Percentiles rank a stretch among this genome's conserved stretches.
phyloP scores from a whole-genome alignment of 2,329 filamentous ascomycete species.

The Hypoxylon sp. region DNA sequence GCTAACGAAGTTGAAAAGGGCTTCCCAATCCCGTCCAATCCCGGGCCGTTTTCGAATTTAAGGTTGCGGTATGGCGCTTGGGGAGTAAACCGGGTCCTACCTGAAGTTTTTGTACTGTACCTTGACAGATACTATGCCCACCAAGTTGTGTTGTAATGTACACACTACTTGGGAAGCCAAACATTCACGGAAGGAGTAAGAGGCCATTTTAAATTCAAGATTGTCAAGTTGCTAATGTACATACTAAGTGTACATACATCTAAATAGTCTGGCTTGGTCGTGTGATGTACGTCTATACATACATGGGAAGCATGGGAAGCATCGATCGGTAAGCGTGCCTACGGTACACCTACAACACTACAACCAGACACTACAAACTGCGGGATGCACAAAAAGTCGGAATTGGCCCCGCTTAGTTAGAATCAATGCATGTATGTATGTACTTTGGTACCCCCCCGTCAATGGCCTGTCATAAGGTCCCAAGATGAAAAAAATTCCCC shows the following conservation, averaged over 20 bases:
- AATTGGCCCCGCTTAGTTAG: slow-evolving; percentile 23
- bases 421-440: slow-evolving; percentile 4
- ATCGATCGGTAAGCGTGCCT: not conserved
- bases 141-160: too few species aligned
- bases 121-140: not conserved
- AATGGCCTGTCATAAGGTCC: slow-evolving; percentile 7
- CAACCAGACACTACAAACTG: not conserved
- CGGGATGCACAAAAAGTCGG: slow-evolving; percentile 33
- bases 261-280: not conserved
- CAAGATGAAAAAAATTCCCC: slow-evolving; percentile 12
- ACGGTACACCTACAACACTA: not conserved
- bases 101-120: slow-evolving; percentile 14
- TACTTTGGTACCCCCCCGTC: not conserved
- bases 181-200: not conserved
- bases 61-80: slow-evolving; percentile 44
- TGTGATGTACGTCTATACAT: slow-evolving; percentile 32
- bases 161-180: not conserved
- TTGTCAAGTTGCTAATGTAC: not conserved
- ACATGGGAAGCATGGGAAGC: slow-evolving; percentile 3
- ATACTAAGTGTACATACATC: too few species aligned
- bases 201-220: not conserved
- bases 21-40: slow-evolving; percentile 18
- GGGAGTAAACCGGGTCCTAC: slow-evolving; percentile 3
- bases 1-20: slow-evolving; percentile 17
- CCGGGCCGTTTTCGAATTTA: slow-evolving; percentile 34